A percentile compares a stretch with the other conserved stretches of the same genome.
phyloP scores from a whole-genome alignment of 441 rosid species.

The Aquilaria agallochum region DNA sequence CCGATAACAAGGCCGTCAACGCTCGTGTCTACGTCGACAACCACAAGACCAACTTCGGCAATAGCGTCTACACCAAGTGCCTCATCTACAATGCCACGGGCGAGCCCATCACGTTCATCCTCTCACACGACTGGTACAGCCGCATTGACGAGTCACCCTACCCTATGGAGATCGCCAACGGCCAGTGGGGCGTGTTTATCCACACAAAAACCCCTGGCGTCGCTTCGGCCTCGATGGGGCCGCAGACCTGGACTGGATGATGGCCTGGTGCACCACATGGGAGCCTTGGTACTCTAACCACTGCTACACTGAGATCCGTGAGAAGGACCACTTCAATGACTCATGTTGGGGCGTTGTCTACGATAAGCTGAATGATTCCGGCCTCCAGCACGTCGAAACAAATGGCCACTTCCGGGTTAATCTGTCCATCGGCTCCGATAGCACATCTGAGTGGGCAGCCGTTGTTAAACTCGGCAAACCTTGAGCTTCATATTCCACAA shows the following conservation, averaged over 20 bases:
- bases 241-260: background rate
- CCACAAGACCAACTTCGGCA: background rate
- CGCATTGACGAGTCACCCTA: background rate
- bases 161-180: background rate
- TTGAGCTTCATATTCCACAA: too few species aligned
- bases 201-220: background rate
- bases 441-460: too few species aligned
- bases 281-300: background rate
- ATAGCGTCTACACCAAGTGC: background rate
- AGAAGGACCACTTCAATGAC: background rate
- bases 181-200: slow-evolving; percentile 1
- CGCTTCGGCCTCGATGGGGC: background rate
- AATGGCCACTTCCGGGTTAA: too few species aligned
- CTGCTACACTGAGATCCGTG: background rate
- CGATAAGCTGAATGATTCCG: too few species aligned
- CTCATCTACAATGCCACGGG: background rate
- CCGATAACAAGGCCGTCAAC: background rate
- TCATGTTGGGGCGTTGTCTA: background rate
- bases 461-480: too few species aligned
- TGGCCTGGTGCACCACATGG: background rate
- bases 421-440: too few species aligned
- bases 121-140: background rate
- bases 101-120: background rate
- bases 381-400: too few species aligned
- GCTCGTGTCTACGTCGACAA: background rate